These are phyloP conservation scores for Fusarium tupiense DNA, from an alignment of 2,329 filamentous ascomycete genomes.

Conservation along the genomic window DNA sequence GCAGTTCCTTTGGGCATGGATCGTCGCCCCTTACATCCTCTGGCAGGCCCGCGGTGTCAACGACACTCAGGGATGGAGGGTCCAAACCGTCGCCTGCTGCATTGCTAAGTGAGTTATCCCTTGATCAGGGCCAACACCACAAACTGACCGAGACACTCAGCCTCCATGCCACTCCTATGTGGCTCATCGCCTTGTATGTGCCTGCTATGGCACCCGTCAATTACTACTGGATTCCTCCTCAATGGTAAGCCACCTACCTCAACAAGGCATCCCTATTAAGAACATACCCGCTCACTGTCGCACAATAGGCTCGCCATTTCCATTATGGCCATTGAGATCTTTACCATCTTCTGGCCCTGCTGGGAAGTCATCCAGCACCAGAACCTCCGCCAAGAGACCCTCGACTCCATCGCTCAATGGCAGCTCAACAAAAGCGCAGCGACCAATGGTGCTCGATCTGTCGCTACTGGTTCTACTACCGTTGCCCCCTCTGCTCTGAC, in stretches of 20 bases:
- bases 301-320: constrained; percentile 64
- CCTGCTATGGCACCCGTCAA: constrained; percentile 63
- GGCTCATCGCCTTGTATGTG: constrained; percentile 68
- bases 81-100: constrained; percentile 67
- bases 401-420: constrained; percentile 61
- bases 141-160: constrained; percentile 47
- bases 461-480: constrained; percentile 48
- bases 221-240: constrained; percentile 65
- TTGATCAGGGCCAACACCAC: background rate
- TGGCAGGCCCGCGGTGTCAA: constrained; percentile 69
- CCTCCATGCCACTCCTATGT: constrained; percentile 73
- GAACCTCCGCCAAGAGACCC: constrained; percentile 57
- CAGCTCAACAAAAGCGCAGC: constrained; percentile 52
- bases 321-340: constrained; percentile 70
- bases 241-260: constrained; percentile 60
- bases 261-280: background rate
- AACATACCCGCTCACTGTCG: background rate
- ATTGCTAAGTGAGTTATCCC: constrained; percentile 54
- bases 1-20: constrained; percentile 72
- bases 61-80: constrained; percentile 73
- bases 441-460: constrained; percentile 46
- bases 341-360: constrained; percentile 71
- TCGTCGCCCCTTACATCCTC: constrained; percentile 69
- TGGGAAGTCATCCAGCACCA: constrained; percentile 62
- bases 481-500: constrained; percentile 50